These are phyloP conservation scores for Colletotrichum sp. DNA, from an alignment of 2,329 filamentous ascomycete species.

Conservation along the genomic window DNA sequence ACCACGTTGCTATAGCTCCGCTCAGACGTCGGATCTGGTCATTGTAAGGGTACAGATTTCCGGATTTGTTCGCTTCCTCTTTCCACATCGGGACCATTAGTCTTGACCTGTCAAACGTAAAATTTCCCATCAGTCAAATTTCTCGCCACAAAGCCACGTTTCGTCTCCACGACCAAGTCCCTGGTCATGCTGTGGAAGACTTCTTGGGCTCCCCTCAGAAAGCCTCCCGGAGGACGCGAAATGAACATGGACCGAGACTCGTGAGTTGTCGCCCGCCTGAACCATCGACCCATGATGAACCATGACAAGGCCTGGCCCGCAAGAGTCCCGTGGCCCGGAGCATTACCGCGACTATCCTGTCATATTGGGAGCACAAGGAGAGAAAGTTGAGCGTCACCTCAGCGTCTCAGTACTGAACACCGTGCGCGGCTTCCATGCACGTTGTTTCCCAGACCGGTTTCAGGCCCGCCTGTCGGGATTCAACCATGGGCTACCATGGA, in stretches of 20 bases:
- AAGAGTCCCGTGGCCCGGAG: background rate
- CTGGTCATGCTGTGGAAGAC: conserved; percentile 14
- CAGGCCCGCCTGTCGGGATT: conserved; percentile 10
- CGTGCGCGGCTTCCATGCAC: conserved; percentile 13
- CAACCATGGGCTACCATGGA: conserved; percentile 7
- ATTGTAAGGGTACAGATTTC: conserved; percentile 25
- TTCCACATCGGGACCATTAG: conserved; percentile 37
- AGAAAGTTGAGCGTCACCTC: background rate
- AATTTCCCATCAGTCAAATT: background rate
- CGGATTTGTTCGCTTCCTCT: conserved; percentile 45
- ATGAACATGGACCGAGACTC: background rate
- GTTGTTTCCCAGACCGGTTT: conserved; percentile 18
- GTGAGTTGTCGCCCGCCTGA: background rate
- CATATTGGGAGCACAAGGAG: background rate
- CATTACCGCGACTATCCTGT: background rate
- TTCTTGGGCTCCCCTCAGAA: background rate
- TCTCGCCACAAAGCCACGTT: conserved; percentile 7
- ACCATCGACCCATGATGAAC: background rate
- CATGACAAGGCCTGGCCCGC: background rate
- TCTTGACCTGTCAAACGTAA: conserved; percentile 2
- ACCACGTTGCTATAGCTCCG: conserved; percentile 26
- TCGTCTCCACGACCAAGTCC: background rate
- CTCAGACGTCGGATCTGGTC: conserved; percentile 28
- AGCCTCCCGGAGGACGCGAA: background rate
- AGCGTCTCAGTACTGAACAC: conserved; percentile 11